These are phyloP conservation scores for Tricholoma sp. DNA, from an alignment of 768 basidiomycete genomes.

Conservation along the genomic window DNA sequence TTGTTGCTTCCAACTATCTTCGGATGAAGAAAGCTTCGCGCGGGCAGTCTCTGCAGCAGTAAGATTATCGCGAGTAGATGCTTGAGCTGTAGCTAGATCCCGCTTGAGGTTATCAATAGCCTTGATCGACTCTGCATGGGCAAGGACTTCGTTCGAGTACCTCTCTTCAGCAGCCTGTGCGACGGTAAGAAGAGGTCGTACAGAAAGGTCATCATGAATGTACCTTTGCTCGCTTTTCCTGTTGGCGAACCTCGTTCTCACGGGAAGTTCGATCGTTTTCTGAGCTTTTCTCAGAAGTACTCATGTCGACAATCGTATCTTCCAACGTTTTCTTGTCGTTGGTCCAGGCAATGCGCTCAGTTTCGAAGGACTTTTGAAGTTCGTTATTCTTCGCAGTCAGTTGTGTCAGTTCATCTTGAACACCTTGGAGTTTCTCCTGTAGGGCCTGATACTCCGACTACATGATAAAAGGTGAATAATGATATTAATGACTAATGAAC, in stretches of 20 bases:
- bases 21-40: conserved; percentile 65
- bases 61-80: conserved; percentile 50
- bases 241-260: conserved; percentile 59
- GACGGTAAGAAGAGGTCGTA: background rate
- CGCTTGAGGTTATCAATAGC: conserved; percentile 56
- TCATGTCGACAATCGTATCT: conserved; percentile 77
- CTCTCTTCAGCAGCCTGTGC: conserved; percentile 69
- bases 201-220: conserved; percentile 3
- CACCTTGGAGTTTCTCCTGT: conserved; percentile 52
- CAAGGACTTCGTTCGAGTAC: conserved; percentile 75
- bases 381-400: conserved; percentile 47
- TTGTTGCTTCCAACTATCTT: conserved; percentile 78
- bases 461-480: conserved; percentile 1
- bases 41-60: conserved; percentile 68
- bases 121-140: conserved; percentile 85
- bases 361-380: conserved; percentile 60
- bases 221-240: conserved; percentile 70
- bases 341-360: conserved; percentile 63
- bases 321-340: conserved; percentile 81
- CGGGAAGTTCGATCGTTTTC: conserved; percentile 59
- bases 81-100: conserved; percentile 50
- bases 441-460: conserved; percentile 64
- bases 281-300: conserved; percentile 62
- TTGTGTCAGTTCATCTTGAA: conserved; percentile 50
- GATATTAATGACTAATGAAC: background rate